Percentiles rank a stretch among this genome's conserved stretches.
Evolutionary conservation across 1,284 basidiomycete species (phyloP).

Genomic region (Boletellus deceptivus): DNA sequence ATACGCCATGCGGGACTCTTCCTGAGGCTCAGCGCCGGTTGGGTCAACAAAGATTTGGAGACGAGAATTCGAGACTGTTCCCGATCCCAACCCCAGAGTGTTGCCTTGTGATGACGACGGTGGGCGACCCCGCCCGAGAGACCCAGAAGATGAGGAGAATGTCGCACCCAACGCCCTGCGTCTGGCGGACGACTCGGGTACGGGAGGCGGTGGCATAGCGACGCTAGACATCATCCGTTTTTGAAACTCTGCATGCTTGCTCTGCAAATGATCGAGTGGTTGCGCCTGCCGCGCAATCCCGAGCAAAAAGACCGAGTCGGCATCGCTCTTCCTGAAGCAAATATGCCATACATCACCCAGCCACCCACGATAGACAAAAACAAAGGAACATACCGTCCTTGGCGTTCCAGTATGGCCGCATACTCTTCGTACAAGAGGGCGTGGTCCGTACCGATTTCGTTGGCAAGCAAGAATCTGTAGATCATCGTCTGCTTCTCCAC

Average conservation of each 20-base stretch:
- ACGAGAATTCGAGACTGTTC: conserved; percentile 48
- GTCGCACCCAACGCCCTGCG: conserved; percentile 39
- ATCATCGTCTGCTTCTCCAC: conserved; percentile 75
- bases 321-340: conserved; percentile 69
- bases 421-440: conserved; percentile 91
- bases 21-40: conserved; percentile 45
- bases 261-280: conserved; percentile 75
- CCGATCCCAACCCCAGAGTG: conserved; percentile 23
- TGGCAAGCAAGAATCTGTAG: conserved; percentile 83
- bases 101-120: conserved; percentile 31
- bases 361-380: background rate
- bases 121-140: conserved; percentile 11
- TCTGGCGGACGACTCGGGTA: conserved; percentile 32
- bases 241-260: conserved; percentile 77
- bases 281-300: conserved; percentile 80
- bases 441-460: conserved; percentile 84
- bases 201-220: conserved; percentile 34
- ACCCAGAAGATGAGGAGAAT: conserved; percentile 28
- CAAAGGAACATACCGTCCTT: conserved; percentile 49
- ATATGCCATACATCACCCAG: background rate
- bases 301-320: conserved; percentile 84
- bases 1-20: conserved; percentile 51
- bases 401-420: conserved; percentile 76
- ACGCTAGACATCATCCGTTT: conserved; percentile 68
- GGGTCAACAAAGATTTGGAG: conserved; percentile 73